Evolutionary conservation across 2,329 filamentous ascomycete species (phyloP), one percentile per base, ranked within the genome.

Genomic region (Graphiopsis chlorocephala): DNA sequence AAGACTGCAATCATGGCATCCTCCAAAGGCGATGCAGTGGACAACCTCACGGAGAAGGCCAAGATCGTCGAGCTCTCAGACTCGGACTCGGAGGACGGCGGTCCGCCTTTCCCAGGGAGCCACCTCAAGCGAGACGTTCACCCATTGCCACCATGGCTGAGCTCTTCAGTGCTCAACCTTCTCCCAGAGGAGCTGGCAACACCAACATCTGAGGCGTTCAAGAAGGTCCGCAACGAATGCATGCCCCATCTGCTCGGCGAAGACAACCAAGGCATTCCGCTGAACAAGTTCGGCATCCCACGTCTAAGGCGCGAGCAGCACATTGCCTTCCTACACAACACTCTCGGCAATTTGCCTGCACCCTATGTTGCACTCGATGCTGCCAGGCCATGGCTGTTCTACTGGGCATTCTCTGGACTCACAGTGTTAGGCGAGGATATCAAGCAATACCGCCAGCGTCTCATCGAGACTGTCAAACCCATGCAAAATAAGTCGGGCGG

Each of bases 371-470:
- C 84, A 57, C 86, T 93, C 70, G 95, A 99, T 81, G 90, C 95
- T 33, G 93, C 91, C 74, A 84, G 94, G 63, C 93, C 95, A 11
- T 99, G 95, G 95, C 86, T 97, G 73, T 84, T 97, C 68, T 98
- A 97, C 80, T 99, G 95, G 95, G 90, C 86, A 61, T 82, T 98
- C 62, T 86, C 89, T 35, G 92, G 86, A 2, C 82, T 99, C 68
- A 82, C 85, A 28, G 82, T 93, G 35, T 80, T 99, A 58, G 93
- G 92, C 56, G 87, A 93, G 74, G 91, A 97, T 75, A 78, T 86
- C 45, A 81, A 79, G 8, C 72, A 76, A 63, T 94, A 92, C 77
- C 86, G 89, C 64, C 81, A 90, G 68, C 83, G 85, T 78, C 86
- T 80, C 68, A 82, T 78, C 29, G 85, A 88, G 66, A 97, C 93